Base-by-base conservation (phyloP, 164 flowering plant genomes). In the Vitis labrusca region DNA sequence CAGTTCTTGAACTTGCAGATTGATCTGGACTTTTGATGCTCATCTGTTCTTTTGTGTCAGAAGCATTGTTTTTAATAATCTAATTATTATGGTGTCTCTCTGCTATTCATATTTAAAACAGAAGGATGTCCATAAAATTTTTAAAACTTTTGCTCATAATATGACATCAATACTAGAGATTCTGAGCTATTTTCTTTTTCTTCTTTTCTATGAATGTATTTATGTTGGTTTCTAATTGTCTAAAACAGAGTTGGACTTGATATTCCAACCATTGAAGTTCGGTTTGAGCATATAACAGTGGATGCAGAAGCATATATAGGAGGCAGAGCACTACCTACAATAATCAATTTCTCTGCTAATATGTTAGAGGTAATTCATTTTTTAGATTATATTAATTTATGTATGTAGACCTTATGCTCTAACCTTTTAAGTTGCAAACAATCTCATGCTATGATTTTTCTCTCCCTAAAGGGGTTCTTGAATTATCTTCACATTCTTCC, bases 401-500 rank as follows among this genome's bases (percentile, higher is more conserved):
- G 14, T 29, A 55, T 50, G 30, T 4, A 30, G 8, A 15, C 9
- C 3, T 23, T 9, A 8, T 58, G 55, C 8, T 61, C 8, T 15
- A 1, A 16, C 16, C 27, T 30, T 73, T 83, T 85, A 70, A 86
- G 27, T 83, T 32, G 89, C 86, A 53, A 37, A 37, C 44, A 37
- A 3, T 37, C 44, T 37, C 44, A 37, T 37, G 50, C 19, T 49
- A 37, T 37, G 44, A 19, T 3, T 15, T 51, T 9, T 49, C 23
- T 29, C 10, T 3, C 19, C 49, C 51, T 64, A 8, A 32, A 88
- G 90, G 84, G 86, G 5, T 56, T 83, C 29, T 77, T 87, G 76
- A 82, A 66, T 62, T 19, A 0, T 59, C 71, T 88, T 12, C 84
- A 72, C 64, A 10, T 90, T 15, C 76, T 87, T 61, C 81, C 86